Evolutionary conservation across 2,329 filamentous ascomycete species (phyloP).

Genomic region (Ophiostoma tasmaniense): DNA sequence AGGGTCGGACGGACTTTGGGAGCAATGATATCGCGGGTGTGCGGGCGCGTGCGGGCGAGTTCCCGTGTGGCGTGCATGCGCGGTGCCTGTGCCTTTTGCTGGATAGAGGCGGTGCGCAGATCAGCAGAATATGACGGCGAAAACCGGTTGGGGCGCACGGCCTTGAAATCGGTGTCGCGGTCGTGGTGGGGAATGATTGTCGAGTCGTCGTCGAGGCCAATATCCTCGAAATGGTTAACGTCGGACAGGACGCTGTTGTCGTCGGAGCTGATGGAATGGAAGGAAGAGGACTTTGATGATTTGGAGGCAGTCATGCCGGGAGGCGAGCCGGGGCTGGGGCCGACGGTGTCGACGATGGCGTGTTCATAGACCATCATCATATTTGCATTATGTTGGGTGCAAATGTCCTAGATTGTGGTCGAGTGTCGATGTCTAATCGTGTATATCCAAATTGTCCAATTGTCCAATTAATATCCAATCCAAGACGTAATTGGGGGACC

Average conservation of each 20-base stretch:
- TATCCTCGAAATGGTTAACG: constrained; percentile 83
- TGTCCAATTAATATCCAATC: too few species aligned
- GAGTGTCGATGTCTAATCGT: not conserved
- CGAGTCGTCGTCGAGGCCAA: constrained; percentile 64
- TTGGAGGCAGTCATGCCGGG: constrained; percentile 75
- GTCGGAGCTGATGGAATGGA: constrained; percentile 69
- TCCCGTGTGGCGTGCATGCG: constrained; percentile 27
- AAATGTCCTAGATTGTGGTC: not conserved
- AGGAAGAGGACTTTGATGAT: constrained; percentile 84
- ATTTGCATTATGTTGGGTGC: constrained; percentile 15
- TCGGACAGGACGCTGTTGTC: constrained; percentile 63
- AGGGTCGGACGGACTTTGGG: constrained; percentile 35
- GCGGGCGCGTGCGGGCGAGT: constrained; percentile 24
- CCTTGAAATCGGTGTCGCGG: constrained; percentile 31
- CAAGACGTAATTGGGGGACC: not conserved
- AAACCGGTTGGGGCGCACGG: constrained; percentile 37
- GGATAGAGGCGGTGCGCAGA: constrained; percentile 29
- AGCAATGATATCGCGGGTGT: constrained; percentile 26
- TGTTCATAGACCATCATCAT: constrained; percentile 36
- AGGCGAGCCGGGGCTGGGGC: constrained; percentile 53
- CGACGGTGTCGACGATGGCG: constrained; percentile 33
- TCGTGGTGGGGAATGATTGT: constrained; percentile 27
- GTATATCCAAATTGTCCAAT: not conserved
- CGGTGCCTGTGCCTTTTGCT: constrained; percentile 20
- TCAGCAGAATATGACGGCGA: constrained; percentile 40